Base-by-base conservation (phyloP, 2,329 filamentous ascomycete genomes). In the Sclerotinia subarctica region DNA sequence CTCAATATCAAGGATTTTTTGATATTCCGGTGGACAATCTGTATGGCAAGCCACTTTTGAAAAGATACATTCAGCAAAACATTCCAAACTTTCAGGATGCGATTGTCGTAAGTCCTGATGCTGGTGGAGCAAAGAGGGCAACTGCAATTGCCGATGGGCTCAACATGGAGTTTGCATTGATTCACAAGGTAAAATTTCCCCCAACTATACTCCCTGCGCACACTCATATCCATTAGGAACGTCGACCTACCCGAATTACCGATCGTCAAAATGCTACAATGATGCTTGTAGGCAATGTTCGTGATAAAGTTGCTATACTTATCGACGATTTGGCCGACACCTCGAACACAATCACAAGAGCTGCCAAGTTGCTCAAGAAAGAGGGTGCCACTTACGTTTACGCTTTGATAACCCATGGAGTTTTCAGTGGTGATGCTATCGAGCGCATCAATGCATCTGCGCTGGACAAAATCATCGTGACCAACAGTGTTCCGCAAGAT, bases 1-100 rank as follows among this genome's bases (percentile, higher is more conserved):
- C 93, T 53, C 93, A 99, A 80, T 98, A 98, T 77, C 95, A 99
- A 80, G 95, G 95, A 66, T 99, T 97, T 84, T 98, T 99, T 77
- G 94, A 99, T 77, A 97, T 98, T 69, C 95, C 95, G 2, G 95
- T 99, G 68, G 95, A 99, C 81, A 99, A 99, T 78, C 85, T 99
- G 24, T 98, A 98, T 81, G 94, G 90, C 68, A 88, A 91, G 74
- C 89, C 91, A 62, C 81, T 94, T 63, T 82, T 90, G 66, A 87
- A 89, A 77, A 85, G 85, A 70, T 90, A 90, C 76, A 90, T 90
- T 74, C 89, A 93, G 77, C 88, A 91, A 76, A 88, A 93, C 75
- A 95, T 99, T 77, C 77, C 77, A 60, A 90, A 94, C 77, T 94
- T 89, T 80, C 90, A 89, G 79, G 87, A 94, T 68, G 91, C 92